These are phyloP conservation scores for Cochlearia excelsa DNA, from an alignment of 345 rosid species.

Conservation along the genomic window DNA sequence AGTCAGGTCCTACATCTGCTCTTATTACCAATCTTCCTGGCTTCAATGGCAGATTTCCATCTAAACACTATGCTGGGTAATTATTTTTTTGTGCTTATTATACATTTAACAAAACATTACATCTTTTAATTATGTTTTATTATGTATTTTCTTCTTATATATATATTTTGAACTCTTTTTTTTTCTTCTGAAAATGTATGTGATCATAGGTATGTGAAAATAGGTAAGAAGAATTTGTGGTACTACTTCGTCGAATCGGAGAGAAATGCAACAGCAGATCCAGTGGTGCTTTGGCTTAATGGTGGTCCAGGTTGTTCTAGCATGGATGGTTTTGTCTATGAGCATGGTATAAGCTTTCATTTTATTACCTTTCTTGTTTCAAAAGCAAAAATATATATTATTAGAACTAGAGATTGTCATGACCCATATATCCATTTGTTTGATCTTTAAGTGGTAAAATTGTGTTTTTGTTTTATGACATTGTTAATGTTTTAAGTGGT, in stretches of 20 bases:
- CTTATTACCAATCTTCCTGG: constrained; percentile 65
- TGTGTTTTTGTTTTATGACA: too few species aligned
- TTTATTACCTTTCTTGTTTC: neutral
- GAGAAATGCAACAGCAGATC: constrained; percentile 63
- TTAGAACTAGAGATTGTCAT: too few species aligned
- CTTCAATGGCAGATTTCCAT: constrained; percentile 57
- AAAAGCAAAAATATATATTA: too few species aligned
- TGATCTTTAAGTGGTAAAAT: too few species aligned
- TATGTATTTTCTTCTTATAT: neutral
- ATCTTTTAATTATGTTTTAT: neutral
- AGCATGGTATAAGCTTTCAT: constrained; percentile 53
- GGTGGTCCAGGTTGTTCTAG: constrained; percentile 99
- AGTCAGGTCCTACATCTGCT: constrained; percentile 57
- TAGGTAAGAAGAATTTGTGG: constrained; percentile 61
- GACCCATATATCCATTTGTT: too few species aligned
- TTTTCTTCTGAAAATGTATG: neutral
- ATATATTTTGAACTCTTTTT: neutral
- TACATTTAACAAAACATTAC: neutral
- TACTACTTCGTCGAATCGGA: constrained; percentile 83
- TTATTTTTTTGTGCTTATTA: too few species aligned
- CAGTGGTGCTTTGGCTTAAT: constrained; percentile 89
- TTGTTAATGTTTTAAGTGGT: too few species aligned
- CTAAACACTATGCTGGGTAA: constrained; percentile 87
- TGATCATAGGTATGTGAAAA: constrained; percentile 59
- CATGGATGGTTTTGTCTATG: constrained; percentile 85